Evolutionary conservation across 805 yeast genomes (phyloP).

Genomic region (Metschnikowia bowlesiae): DNA sequence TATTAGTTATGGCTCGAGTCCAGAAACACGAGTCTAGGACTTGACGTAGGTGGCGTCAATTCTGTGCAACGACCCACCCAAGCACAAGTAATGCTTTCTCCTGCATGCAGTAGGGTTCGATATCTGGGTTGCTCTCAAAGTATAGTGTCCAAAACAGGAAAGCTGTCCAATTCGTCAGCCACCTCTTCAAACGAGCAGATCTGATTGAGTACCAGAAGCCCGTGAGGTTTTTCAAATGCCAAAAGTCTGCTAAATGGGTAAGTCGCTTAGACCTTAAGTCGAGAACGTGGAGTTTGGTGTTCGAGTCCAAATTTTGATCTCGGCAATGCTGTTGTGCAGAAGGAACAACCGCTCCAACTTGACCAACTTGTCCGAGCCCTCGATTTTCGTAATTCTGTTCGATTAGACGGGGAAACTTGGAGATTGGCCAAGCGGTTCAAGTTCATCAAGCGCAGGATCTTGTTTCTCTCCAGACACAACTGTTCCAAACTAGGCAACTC

Average conservation of each 20-base stretch:
- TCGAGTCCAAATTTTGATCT: conserved; percentile 72
- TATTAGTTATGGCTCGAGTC: too few species aligned
- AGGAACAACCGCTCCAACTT: conserved; percentile 82
- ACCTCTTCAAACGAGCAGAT: conserved; percentile 67
- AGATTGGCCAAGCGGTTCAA: conserved; percentile 56
- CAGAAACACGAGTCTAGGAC: too few species aligned
- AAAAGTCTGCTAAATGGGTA: conserved; percentile 54
- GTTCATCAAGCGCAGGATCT: conserved; percentile 61
- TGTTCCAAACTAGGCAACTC: conserved; percentile 57
- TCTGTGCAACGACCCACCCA: too few species aligned
- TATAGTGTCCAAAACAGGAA: conserved; percentile 73
- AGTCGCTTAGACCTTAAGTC: conserved; percentile 81
- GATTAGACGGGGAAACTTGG: conserved; percentile 86
- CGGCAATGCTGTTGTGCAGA: conserved; percentile 74
- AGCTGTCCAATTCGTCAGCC: conserved; percentile 55
- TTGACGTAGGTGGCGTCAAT: too few species aligned
- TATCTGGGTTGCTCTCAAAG: conserved; percentile 86
- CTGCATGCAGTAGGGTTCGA: conserved; percentile 78
- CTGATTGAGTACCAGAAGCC: conserved; percentile 88
- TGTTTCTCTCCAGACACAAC: conserved; percentile 93
- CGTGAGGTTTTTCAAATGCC: conserved; percentile 65
- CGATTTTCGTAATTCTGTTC: conserved; percentile 71
- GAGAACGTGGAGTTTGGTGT: conserved; percentile 63
- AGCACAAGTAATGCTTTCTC: conserved; percentile 71
- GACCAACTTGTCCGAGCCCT: conserved; percentile 69